Conservation (phyloP, 176 grass and related monocot genomes). For the Triticum turgidum region DNA sequence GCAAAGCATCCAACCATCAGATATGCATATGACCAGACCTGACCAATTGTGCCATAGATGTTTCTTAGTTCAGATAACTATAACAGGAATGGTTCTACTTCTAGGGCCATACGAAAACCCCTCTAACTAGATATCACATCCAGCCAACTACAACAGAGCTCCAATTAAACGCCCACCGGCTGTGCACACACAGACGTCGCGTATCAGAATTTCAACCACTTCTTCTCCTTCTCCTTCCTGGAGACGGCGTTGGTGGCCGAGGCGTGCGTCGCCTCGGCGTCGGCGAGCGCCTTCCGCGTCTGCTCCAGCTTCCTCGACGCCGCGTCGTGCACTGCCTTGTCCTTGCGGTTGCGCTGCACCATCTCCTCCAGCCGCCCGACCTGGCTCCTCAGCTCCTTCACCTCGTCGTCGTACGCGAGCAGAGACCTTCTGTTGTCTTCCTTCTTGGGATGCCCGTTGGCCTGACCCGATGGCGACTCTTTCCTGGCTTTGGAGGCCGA, state of each 20-base stretch:
- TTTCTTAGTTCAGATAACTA: neutral
- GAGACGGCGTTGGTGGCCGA: conserved; percentile 53
- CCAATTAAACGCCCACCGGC: neutral
- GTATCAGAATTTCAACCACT: conserved; percentile 93
- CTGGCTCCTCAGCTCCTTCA: conserved; percentile 62
- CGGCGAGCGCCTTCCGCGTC: conserved; percentile 49
- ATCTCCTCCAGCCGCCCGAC: conserved; percentile 80
- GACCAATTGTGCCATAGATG: neutral
- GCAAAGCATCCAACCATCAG: neutral
- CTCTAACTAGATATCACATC: too few species aligned
- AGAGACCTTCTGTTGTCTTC: conserved; percentile 79
- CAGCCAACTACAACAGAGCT: too few species aligned
- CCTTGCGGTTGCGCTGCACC: conserved; percentile 76
- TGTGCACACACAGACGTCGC: neutral
- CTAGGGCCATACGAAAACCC: too few species aligned
- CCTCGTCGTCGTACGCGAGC: conserved; percentile 66
- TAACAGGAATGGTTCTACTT: neutral
- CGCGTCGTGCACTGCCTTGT: conserved; percentile 71
- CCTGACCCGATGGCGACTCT: conserved; percentile 26
- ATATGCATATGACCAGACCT: neutral
- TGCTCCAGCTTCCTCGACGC: conserved; percentile 68
- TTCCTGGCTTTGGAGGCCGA: conserved; percentile 48
- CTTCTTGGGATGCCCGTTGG: conserved; percentile 31
- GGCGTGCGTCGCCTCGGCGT: conserved; percentile 68
- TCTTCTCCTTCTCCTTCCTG: conserved; percentile 91